A percentile compares a stretch with the other conserved stretches of the same genome.
phyloP scores from a whole-genome alignment of 1,139 yeast species.

The Pichia sp. region DNA sequence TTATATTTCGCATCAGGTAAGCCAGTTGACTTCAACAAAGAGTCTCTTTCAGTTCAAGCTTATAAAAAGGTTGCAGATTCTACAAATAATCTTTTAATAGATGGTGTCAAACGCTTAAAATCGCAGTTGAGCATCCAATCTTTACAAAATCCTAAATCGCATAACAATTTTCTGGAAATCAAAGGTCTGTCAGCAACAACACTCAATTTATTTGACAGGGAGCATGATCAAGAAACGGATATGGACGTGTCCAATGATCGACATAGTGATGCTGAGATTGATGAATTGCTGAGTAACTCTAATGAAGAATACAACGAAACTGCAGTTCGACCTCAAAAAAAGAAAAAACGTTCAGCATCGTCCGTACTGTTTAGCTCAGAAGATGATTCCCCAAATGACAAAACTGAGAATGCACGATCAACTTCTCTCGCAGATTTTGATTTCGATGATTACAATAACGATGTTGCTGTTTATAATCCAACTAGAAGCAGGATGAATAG shows the following conservation, averaged over 20 bases:
- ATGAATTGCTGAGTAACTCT: background rate
- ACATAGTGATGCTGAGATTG: background rate
- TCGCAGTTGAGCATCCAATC: slow-evolving; percentile 7
- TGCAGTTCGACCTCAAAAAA: background rate
- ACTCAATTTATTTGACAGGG: slow-evolving; percentile 7
- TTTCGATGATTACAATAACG: slow-evolving; percentile 7
- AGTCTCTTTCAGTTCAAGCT: slow-evolving; percentile 4
- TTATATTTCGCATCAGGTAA: slow-evolving; percentile 30
- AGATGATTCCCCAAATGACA: slow-evolving; percentile 5
- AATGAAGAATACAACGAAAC: slow-evolving; percentile 4
- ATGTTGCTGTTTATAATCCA: slow-evolving; percentile 8
- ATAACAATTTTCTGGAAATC: background rate
- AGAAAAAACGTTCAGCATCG: slow-evolving; percentile 2
- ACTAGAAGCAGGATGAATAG: background rate
- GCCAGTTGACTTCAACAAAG: slow-evolving; percentile 18
- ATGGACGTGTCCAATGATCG: background rate
- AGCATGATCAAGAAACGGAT: background rate
- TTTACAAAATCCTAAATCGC: background rate
- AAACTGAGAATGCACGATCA: background rate
- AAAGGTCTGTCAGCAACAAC: slow-evolving; percentile 5
- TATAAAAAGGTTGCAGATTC: slow-evolving; percentile 9
- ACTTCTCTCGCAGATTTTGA: slow-evolving; percentile 4
- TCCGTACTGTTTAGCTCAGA: slow-evolving; percentile 5
- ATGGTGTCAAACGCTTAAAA: slow-evolving; percentile 8
- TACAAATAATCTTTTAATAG: background rate